phyloP scores from a whole-genome alignment of 2,329 filamentous ascomycete species.

The Claviceps quebecensis region DNA sequence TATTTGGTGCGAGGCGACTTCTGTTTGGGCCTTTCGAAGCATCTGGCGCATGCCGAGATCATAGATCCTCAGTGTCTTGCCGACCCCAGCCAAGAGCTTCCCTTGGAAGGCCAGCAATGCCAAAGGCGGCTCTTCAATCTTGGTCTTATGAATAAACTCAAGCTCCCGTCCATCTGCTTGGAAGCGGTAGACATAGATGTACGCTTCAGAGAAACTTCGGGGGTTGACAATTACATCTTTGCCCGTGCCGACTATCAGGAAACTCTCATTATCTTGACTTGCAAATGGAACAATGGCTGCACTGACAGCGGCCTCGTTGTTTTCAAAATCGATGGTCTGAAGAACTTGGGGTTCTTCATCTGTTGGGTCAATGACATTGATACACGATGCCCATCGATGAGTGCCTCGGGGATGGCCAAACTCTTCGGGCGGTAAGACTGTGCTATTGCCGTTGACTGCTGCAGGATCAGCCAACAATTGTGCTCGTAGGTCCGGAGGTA shows the following conservation, averaged over 20 bases:
- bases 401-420: constrained; percentile 79
- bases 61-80: constrained; percentile 70
- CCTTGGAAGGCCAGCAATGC: constrained; percentile 93
- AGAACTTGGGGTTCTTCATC: constrained; percentile 54
- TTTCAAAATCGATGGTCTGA: constrained; percentile 65
- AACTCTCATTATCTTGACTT: constrained; percentile 76
- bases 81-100: constrained; percentile 72
- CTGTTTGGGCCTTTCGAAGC: constrained; percentile 77
- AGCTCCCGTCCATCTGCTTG: constrained; percentile 74
- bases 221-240: constrained; percentile 78
- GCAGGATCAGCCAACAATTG: constrained; percentile 59
- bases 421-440: constrained; percentile 58
- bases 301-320: constrained; percentile 87
- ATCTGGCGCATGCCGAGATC: constrained; percentile 88
- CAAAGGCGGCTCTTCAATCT: constrained; percentile 74
- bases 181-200: constrained; percentile 85
- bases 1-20: constrained; percentile 70
- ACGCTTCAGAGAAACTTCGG: constrained; percentile 61
- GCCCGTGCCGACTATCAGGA: constrained; percentile 86
- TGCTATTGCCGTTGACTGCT: constrained; percentile 57
- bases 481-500: constrained; percentile 65
- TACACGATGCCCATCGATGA: constrained; percentile 90
- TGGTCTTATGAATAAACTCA: constrained; percentile 93
- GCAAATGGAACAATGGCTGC: constrained; percentile 73
- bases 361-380: constrained; percentile 79